These are phyloP conservation scores for Kokia cookei DNA, from an alignment of 441 rosid species.

Conservation along the genomic window DNA sequence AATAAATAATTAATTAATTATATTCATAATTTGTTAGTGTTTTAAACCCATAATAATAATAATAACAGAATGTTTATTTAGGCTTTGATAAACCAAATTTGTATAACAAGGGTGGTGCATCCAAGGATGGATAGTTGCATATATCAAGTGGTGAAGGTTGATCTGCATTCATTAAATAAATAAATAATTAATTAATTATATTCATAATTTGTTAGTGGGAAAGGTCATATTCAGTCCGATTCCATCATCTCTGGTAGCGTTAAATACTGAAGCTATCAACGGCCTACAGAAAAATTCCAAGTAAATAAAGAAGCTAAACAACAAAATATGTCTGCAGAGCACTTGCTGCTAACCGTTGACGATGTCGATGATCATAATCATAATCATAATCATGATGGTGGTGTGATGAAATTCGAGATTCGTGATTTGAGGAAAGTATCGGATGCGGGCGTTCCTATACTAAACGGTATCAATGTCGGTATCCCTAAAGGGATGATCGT, in stretches of 20 bases:
- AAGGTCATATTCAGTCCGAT: not conserved
- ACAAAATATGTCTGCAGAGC: not conserved
- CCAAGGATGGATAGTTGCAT: not conserved
- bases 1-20: not conserved
- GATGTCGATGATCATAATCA: not conserved
- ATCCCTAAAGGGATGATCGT: conserved; percentile 53
- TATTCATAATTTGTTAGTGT: not conserved
- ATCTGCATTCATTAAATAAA: not conserved
- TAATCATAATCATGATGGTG: not conserved
- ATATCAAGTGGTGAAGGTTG: not conserved
- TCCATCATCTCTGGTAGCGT: not conserved
- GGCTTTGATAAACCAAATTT: no score
- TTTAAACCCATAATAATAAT: no score
- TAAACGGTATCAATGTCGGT: conserved; percentile 44
- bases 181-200: not conserved
- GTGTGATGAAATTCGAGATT: conserved; percentile 38
- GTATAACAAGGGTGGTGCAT: no score
- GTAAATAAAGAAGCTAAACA: not conserved
- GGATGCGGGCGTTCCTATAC: conserved; percentile 43
- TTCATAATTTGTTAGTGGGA: not conserved
- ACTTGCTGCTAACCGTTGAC: conserved; percentile 1
- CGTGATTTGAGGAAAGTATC: conserved; percentile 40
- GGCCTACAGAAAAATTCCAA: not conserved
- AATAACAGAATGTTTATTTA: no score
- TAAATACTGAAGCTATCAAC: not conserved